Conservation (phyloP, 257 asterid genomes). For the Perilla frutescens region DNA sequence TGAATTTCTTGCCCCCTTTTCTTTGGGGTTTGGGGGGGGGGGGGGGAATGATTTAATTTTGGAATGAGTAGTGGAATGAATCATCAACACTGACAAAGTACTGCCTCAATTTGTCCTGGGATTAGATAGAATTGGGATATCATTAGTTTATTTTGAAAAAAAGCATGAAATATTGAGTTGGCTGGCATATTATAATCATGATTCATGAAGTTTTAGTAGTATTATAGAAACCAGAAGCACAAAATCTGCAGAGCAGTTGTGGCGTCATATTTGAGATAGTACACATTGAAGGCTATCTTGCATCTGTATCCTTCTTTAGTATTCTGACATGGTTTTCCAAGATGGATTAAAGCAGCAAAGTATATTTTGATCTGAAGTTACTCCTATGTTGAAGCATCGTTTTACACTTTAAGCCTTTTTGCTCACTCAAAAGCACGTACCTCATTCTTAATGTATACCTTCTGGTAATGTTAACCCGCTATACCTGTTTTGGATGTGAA, state of each 20-base stretch:
- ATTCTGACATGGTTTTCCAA: background rate
- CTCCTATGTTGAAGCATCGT: constrained; percentile 6
- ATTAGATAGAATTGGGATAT: background rate
- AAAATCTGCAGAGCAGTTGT: constrained; percentile 1
- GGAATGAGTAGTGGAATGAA: constrained; percentile 15
- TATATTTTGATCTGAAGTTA: background rate
- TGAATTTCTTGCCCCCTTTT: background rate
- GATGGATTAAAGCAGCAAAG: constrained; percentile 8
- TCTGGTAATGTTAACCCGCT: constrained; percentile 19
- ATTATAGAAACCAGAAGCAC: background rate
- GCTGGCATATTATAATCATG: background rate
- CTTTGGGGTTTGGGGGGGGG: background rate
- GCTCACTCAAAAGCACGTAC: constrained; percentile 1
- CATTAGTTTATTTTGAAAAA: constrained; percentile 20
- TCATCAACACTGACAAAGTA: constrained; percentile 1
- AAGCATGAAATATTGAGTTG: constrained; percentile 6
- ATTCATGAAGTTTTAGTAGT: constrained; percentile 10
- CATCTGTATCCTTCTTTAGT: background rate
- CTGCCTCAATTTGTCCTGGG: constrained; percentile 7
- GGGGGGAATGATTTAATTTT: constrained; percentile 11
- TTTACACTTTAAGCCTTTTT: constrained; percentile 23
- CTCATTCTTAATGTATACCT: constrained; percentile 3
- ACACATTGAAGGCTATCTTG: constrained; percentile 19
- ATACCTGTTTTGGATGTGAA: constrained; percentile 28
- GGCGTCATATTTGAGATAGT: constrained; percentile 25